A percentile compares a stretch with the other conserved stretches of the same genome.
Evolutionary conservation across 2,329 filamentous ascomycete species (phyloP).

Genomic region (Septoria linicola): DNA sequence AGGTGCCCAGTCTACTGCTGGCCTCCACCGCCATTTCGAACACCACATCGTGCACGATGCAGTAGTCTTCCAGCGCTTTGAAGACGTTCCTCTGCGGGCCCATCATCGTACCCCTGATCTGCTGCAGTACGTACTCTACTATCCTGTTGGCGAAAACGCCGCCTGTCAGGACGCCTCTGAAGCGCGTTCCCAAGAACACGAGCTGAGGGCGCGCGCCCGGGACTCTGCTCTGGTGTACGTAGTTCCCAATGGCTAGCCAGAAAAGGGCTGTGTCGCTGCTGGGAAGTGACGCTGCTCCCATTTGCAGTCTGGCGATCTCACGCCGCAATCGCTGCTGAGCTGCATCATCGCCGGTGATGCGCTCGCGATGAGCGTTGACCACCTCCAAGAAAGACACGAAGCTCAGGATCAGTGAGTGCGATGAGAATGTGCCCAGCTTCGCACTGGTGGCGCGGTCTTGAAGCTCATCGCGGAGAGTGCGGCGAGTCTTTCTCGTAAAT

Average conservation of each 20-base stretch:
- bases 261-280: too few species aligned
- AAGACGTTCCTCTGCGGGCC: not conserved
- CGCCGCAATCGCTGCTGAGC: not conserved
- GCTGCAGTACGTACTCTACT: not conserved
- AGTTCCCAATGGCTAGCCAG: too few species aligned
- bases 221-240: too few species aligned
- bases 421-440: not conserved
- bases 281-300: not conserved
- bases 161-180: too few species aligned
- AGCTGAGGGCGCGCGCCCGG: too few species aligned
- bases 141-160: too few species aligned
- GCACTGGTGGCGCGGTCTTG: conserved; percentile 2
- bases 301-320: not conserved
- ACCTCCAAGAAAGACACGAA: not conserved
- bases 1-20: too few species aligned
- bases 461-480: not conserved
- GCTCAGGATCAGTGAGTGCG: not conserved
- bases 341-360: not conserved
- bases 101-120: not conserved
- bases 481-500: not conserved
- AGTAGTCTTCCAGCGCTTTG: not conserved
- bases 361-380: not conserved
- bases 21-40: conserved; percentile 4
- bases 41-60: not conserved
- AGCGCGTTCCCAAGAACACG: too few species aligned